phyloP scores from a whole-genome alignment of 345 rosid genomes.

The Euphorbia peplus region DNA sequence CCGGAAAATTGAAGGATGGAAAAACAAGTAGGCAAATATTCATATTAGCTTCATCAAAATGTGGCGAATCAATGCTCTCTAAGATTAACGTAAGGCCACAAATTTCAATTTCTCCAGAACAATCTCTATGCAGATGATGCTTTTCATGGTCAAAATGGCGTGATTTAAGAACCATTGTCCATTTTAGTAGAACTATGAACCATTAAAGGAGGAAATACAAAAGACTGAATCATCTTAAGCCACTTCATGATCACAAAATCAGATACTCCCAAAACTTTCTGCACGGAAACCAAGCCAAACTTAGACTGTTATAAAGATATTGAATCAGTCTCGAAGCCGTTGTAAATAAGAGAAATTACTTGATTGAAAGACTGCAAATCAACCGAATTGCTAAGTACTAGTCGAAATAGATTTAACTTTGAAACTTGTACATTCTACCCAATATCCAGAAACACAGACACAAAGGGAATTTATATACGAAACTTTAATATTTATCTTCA shows the following conservation, averaged over 20 bases:
- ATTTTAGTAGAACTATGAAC: background rate
- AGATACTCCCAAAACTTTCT: background rate
- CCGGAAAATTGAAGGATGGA: too few species aligned
- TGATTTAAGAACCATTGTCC: too few species aligned
- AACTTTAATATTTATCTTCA: slow-evolving; percentile 16
- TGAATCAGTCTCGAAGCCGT: background rate
- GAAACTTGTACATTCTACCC: slow-evolving; percentile 25
- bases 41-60: too few species aligned
- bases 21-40: too few species aligned
- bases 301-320: background rate
- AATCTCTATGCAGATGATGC: too few species aligned
- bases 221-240: background rate
- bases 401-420: slow-evolving; percentile 11
- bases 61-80: too few species aligned
- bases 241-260: background rate
- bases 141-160: too few species aligned
- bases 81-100: too few species aligned
- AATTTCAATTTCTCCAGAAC: too few species aligned
- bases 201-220: background rate
- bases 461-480: slow-evolving; percentile 9
- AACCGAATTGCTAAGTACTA: slow-evolving; percentile 9
- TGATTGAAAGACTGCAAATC: background rate
- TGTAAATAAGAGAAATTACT: background rate
- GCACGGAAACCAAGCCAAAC: background rate
- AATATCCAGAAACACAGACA: slow-evolving; percentile 22